Base-by-base conservation (phyloP, 2,329 filamentous ascomycete species). In the Dothideomycetes sp. region DNA sequence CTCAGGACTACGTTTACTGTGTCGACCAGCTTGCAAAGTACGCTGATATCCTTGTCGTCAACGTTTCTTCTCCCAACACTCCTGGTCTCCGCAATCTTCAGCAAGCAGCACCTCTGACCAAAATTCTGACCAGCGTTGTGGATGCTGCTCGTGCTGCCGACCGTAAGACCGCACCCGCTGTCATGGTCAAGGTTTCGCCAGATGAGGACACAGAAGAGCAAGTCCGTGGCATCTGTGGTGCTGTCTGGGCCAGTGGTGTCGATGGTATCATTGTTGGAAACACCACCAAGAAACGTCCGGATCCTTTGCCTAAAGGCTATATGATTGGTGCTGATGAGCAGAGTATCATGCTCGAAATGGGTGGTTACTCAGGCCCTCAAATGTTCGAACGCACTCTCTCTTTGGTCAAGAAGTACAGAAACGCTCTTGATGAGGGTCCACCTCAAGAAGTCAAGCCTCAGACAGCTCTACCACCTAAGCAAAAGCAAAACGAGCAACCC, bases 101-200 rank as follows among this genome's bases (percentile, higher is more conserved):
- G 64, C 83, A 84, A 2, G 76, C 80, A 0, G 86, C 83, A 49
- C 89, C 88, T 1, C 66, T 98, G 43, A 89, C 86, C 2, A 69
- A 76, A 29, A 81, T 98, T 33, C 67, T 98, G 28, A 75, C 71
- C 8, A 84, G 84, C 1, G 89, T 96, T 0, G 89, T 96, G 2
- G 70, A 76, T 12, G 84, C 89, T 41, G 87, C 87, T 1, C 68
- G 74, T 50, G 68, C 69, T 47, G 73, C 82, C 10, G 70, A 82
- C 19, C 73, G 88, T 50, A 82, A 76, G 58, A 76, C 71, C 1
- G 84, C 81, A 55, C 85, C 84, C 1, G 78, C 71, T 43, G 85
- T 98, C 44, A 94, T 98, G 85, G 91, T 98, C 54, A 98, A 98
- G 68, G 89, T 98, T 15, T 94, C 85, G 45, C 91, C 91, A 0